Percentiles rank a stretch among this genome's conserved stretches.
These are phyloP conservation scores for Zoysia matrella DNA, from an alignment of 202 grass and related monocot species.

Conservation along the genomic window DNA sequence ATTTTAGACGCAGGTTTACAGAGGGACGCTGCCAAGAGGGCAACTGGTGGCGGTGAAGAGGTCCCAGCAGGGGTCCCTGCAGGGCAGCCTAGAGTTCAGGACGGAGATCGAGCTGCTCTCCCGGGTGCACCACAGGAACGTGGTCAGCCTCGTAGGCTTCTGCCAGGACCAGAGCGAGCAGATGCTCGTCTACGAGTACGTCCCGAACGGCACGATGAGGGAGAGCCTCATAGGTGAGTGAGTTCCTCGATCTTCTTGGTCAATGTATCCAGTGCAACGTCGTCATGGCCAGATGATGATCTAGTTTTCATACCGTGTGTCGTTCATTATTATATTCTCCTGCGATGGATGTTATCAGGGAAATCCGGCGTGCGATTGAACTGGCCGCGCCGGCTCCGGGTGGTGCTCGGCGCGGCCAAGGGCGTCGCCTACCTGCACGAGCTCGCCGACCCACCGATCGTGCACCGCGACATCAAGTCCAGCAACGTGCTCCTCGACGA, in stretches of 20 bases:
- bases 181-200: conserved; percentile 77
- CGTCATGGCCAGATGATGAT: not conserved
- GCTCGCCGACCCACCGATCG: conserved; percentile 76
- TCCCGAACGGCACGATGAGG: conserved; percentile 77
- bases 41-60: conserved; percentile 80
- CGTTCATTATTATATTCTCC: not conserved
- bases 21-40: conserved; percentile 55
- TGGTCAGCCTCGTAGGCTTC: conserved; percentile 73
- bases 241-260: not conserved
- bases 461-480: conserved; percentile 87
- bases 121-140: conserved; percentile 82
- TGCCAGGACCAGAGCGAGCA: conserved; percentile 79
- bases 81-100: conserved; percentile 69
- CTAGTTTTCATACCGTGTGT: not conserved
- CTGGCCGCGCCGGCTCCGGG: conserved; percentile 65
- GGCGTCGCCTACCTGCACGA: conserved; percentile 77
- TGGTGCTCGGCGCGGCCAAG: conserved; percentile 1
- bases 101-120: conserved; percentile 83
- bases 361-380: conserved; percentile 71
- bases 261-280: not conserved
- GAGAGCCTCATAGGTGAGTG: conserved; percentile 68
- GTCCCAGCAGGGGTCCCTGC: conserved; percentile 62
- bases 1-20: conserved; percentile 58
- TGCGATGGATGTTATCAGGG: conserved; percentile 26
- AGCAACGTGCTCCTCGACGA: conserved; percentile 85